Evolutionary conservation across 2,329 filamentous ascomycete genomes (phyloP), one percentile per base, ranked within the genome.

Genomic region (Didymella arachidicola): DNA sequence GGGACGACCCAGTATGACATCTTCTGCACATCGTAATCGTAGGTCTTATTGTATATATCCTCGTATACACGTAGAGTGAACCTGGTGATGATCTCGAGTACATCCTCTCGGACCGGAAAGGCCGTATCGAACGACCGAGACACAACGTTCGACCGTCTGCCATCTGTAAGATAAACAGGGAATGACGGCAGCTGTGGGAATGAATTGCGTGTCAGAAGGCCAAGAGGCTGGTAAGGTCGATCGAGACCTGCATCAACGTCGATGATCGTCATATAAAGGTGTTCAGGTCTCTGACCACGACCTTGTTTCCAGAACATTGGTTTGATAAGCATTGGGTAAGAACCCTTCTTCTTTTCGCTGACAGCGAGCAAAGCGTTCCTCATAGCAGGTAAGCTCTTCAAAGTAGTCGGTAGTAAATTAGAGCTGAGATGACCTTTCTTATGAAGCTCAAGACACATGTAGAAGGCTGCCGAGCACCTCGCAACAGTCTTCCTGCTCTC

Each of bases 1-100:
- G 95, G 94, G 0, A 87, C 90, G 14, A 97, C 71, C 80, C 93
- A 97, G 75, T 97, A 99, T 0, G 93, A 89, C 73, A 97, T 84
- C 27, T 88, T 86, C 0, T 82, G 76, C 0, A 81, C 66, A 16
- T 87, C 81, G 0, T 85, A 80, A 47, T 90, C 87, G 68, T 92
- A 99, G 3, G 83, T 82, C 74, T 99, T 99, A 75, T 93, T 94
- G 79, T 97, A 98, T 0, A 97, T 81, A 66, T 98, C 92, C 16
- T 86, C 79, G 74, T 96, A 97, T 0, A 96, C 77, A 4, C 84
- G 83, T 39, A 96, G 78, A 0, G 91, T 97, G 72, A 95, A 96
- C 0, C 75, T 77, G 0, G 87, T 87, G n/a, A 98, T 73, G 1
- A 79, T 73, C 0, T 83, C 76, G 0, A 92, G 63, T 1, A 81